Evolutionary conservation across 2,329 filamentous ascomycete species (phyloP).

Genomic region (Rutstroemia sp.): DNA sequence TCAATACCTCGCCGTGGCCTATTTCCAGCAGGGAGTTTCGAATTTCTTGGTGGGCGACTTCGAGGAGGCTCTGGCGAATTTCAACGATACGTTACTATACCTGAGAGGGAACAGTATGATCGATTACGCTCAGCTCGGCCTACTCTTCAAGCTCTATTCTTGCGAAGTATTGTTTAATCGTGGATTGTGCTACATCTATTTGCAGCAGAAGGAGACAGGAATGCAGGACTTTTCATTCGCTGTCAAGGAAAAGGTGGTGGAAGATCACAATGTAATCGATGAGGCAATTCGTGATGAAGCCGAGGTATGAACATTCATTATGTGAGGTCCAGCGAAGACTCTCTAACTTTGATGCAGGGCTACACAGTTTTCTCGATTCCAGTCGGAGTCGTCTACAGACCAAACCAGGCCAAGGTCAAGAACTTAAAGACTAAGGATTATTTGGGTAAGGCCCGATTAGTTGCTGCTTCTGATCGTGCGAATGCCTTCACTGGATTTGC

Average conservation of each 20-base stretch:
- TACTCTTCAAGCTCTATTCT: conserved; percentile 94
- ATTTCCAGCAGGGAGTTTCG: conserved; percentile 97
- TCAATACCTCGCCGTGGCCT: conserved; percentile 92
- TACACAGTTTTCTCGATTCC: conserved; percentile 99
- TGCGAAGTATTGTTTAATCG: conserved; percentile 98
- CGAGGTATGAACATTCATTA: conserved; percentile 51
- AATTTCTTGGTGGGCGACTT: conserved; percentile 97
- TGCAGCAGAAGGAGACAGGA: conserved; percentile 83
- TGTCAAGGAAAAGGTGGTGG: conserved; percentile 90
- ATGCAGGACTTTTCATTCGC: conserved; percentile 88
- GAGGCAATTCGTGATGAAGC: conserved; percentile 91
- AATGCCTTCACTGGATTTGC: conserved; percentile 80
- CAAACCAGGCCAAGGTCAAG: conserved; percentile 96
- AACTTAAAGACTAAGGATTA: conserved; percentile 98
- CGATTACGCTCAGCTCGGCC: conserved; percentile 91
- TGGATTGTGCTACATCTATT: conserved; percentile 93
- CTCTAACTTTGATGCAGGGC: conserved; percentile 47
- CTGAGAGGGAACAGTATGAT: conserved; percentile 94
- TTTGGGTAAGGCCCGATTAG: conserved; percentile 87
- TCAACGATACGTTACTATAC: conserved; percentile 95
- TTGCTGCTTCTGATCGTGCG: conserved; percentile 75
- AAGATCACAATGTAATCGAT: conserved; percentile 96
- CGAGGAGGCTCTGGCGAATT: conserved; percentile 93
- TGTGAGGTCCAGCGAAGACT: not conserved
- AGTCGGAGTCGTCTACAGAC: conserved; percentile 88